Conservation (phyloP, 257 asterid species). For the Ophiorrhiza pumila region DNA sequence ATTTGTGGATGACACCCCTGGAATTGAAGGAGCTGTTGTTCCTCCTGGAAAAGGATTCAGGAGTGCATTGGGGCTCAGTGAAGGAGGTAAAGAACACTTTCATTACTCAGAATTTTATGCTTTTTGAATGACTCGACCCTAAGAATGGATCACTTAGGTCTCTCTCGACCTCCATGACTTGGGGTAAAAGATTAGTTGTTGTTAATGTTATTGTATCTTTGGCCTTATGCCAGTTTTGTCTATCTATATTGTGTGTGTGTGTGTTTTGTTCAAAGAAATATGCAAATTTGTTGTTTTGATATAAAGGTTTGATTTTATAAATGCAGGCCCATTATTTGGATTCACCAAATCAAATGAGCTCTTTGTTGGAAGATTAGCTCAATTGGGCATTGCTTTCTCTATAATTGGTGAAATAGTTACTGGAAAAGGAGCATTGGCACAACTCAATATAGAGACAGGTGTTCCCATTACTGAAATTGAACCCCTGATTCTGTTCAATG, state of each 20-base stretch:
- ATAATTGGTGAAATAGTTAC: constrained; percentile 87
- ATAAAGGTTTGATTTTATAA: not conserved
- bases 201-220: too few species aligned
- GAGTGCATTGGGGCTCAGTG: constrained; percentile 67
- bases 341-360: constrained; percentile 93
- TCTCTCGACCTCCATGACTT: too few species aligned
- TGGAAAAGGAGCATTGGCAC: constrained; percentile 96
- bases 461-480: constrained; percentile 82
- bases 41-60: constrained; percentile 74
- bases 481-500: constrained; percentile 80
- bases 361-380: constrained; percentile 94
- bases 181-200: too few species aligned
- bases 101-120: not conserved
- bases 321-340: constrained; percentile 77
- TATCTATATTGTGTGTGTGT: too few species aligned
- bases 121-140: too few species aligned
- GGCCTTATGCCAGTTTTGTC: too few species aligned
- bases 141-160: too few species aligned
- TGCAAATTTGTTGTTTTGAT: not conserved
- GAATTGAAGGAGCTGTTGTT: constrained; percentile 65
- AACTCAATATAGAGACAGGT: constrained; percentile 85
- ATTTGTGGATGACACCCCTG: constrained; percentile 74
- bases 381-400: constrained; percentile 85
- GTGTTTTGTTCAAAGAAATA: not conserved
- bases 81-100: constrained; percentile 35